phyloP scores from a whole-genome alignment of 2,329 filamentous ascomycete genomes.

The Arthrobotrys entomopaga region DNA sequence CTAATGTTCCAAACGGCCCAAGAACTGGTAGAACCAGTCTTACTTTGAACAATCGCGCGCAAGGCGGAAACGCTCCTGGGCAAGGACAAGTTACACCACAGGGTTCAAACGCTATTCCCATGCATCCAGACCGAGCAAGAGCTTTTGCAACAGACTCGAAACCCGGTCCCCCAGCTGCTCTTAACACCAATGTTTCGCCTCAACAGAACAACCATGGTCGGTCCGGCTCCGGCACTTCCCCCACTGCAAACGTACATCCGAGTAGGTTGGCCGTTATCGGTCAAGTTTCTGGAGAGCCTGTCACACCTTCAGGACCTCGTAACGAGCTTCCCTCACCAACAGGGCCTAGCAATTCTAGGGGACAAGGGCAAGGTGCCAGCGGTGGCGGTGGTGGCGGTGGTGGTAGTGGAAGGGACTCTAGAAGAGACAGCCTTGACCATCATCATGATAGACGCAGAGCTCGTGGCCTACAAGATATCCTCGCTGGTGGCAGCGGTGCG shows the following conservation, averaged over 20 bases:
- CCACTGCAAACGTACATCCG: slow-evolving; percentile 43
- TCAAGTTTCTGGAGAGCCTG: slow-evolving; percentile 32
- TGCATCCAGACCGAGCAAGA: slow-evolving; percentile 51
- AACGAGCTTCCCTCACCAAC: slow-evolving; percentile 56
- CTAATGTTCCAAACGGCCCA: slow-evolving; percentile 57
- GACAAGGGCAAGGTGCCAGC: slow-evolving; percentile 2
- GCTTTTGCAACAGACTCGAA: slow-evolving; percentile 27
- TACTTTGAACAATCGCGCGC: slow-evolving; percentile 40
- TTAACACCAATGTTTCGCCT: slow-evolving; percentile 39
- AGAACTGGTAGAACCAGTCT: slow-evolving; percentile 54
- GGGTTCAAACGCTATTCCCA: slow-evolving; percentile 36
- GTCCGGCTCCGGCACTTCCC: slow-evolving; percentile 32
- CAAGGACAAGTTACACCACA: slow-evolving; percentile 12
- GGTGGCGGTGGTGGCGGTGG: too few relatives aligned
- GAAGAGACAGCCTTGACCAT: slow-evolving; percentile 55
- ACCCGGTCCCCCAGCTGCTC: slow-evolving; percentile 13
- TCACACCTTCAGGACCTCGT: slow-evolving; percentile 48
- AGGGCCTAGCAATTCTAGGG: slow-evolving; percentile 55
- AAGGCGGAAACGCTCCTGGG: slow-evolving; percentile 26
- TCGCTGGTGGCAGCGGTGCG: slow-evolving; percentile 52
- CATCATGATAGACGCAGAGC: slow-evolving; percentile 57
- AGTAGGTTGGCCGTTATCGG: slow-evolving; percentile 42
- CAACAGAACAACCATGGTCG: slow-evolving; percentile 46
- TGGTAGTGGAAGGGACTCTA: slow-evolving; percentile 43
- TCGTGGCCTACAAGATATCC: slow-evolving; percentile 57